Conservation (phyloP, 495 filamentous ascomycete genomes). For the Penicillium cosmopolitanum region DNA sequence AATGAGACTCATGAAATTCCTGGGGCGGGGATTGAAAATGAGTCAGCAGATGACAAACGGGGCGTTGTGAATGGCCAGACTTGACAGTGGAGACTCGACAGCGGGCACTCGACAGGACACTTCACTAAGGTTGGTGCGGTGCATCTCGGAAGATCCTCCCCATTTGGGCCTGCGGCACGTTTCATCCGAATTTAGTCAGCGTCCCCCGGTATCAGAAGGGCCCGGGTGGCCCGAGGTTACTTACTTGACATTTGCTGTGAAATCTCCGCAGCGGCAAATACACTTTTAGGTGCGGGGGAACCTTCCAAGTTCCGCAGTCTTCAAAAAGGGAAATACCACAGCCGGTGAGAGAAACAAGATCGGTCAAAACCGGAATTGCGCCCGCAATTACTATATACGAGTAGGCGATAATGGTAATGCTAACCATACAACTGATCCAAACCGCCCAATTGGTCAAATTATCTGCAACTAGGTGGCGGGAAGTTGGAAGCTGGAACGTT, state of each 20-base stretch:
- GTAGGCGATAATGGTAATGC: too few species aligned
- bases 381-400: too few species aligned
- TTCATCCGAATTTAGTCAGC: not conserved
- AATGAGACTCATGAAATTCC: not conserved
- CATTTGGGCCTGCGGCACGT: not conserved
- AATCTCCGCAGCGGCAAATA: not conserved
- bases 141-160: slow-evolving; percentile 7
- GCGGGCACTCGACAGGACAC: too few species aligned
- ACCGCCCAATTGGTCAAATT: too few species aligned
- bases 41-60: slow-evolving; percentile 12
- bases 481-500: too few species aligned
- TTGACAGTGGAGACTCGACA: not conserved
- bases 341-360: too few species aligned
- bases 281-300: not conserved
- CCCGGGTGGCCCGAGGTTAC: not conserved
- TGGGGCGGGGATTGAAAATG: slow-evolving; percentile 8
- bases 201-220: too few species aligned
- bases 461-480: too few species aligned
- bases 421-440: too few species aligned
- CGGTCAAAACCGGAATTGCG: too few species aligned
- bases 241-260: not conserved
- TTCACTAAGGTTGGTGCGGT: not conserved
- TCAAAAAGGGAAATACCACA: too few species aligned
- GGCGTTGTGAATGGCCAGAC: slow-evolving; percentile 13
- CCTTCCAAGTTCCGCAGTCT: not conserved